These are phyloP conservation scores for Artomyces pyxidatus DNA, from an alignment of 768 basidiomycete species.

Conservation along the genomic window DNA sequence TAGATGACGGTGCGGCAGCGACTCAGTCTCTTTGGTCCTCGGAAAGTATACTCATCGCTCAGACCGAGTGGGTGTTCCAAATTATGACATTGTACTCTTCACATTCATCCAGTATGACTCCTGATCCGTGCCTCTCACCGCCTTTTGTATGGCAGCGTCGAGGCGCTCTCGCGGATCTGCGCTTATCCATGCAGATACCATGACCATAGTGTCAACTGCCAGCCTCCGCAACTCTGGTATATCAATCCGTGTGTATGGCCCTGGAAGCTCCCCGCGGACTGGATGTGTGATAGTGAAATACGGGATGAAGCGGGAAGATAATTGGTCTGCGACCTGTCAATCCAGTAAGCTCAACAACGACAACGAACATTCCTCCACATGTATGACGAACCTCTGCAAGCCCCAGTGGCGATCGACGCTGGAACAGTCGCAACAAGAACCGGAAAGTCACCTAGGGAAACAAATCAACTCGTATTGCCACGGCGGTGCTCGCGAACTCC, in stretches of 20 bases:
- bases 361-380: conserved; percentile 1
- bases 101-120: conserved; percentile 15
- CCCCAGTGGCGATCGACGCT: conserved; percentile 42
- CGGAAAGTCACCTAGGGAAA: conserved; percentile 43
- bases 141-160: conserved; percentile 16
- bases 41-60: too few species aligned
- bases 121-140: conserved; percentile 14
- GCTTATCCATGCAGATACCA: conserved; percentile 16
- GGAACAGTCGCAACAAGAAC: conserved; percentile 53
- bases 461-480: neutral
- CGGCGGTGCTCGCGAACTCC: neutral
- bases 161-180: conserved; percentile 8
- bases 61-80: neutral
- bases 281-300: conserved; percentile 77
- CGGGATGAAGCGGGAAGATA: conserved; percentile 56
- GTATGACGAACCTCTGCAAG: conserved; percentile 34
- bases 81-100: neutral
- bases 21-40: too few species aligned
- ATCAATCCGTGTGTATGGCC: conserved; percentile 73
- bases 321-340: conserved; percentile 36
- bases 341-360: conserved; percentile 7
- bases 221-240: conserved; percentile 39
- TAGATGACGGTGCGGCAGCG: too few species aligned
- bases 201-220: conserved; percentile 53
- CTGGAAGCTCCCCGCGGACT: conserved; percentile 60